These are phyloP conservation scores for Arxiozyma heterogenica DNA, from an alignment of 1,139 yeast species.

Conservation along the genomic window DNA sequence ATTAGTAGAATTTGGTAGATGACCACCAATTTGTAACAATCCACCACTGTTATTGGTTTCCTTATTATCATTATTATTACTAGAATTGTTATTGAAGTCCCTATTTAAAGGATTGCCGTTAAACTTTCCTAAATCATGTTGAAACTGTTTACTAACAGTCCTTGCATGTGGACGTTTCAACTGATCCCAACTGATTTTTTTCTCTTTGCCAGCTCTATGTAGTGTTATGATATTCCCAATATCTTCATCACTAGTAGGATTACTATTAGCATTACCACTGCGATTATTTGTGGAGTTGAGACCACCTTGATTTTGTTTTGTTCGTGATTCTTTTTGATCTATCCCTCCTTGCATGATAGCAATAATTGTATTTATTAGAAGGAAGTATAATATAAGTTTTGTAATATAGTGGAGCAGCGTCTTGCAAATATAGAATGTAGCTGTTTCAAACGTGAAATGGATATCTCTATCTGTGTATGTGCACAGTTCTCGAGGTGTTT, in stretches of 20 bases:
- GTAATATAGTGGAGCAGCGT: no score
- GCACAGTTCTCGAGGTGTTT: no score
- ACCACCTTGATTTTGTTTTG: neutral
- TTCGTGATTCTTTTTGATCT: neutral
- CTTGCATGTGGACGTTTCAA: conserved; percentile 22
- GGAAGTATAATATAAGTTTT: neutral
- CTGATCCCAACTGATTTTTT: conserved; percentile 13
- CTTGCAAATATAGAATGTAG: no score
- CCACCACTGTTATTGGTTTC: conserved; percentile 9
- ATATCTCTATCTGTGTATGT: no score
- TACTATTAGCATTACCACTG: neutral
- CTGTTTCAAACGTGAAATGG: no score
- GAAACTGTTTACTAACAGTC: conserved; percentile 5
- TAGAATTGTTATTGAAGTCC: neutral
- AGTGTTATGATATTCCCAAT: conserved; percentile 5
- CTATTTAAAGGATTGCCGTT: neutral
- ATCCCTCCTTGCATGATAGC: neutral
- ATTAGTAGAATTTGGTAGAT: conserved; percentile 13
- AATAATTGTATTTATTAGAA: neutral
- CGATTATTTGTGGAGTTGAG: neutral
- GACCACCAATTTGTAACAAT: conserved; percentile 15
- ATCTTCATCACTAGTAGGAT: conserved; percentile 3
- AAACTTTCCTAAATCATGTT: neutral
- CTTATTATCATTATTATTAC: no score
- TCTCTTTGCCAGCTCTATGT: conserved; percentile 17